Evolutionary conservation across 805 yeast genomes (phyloP).

Genomic region (Candida dajiaensis): DNA sequence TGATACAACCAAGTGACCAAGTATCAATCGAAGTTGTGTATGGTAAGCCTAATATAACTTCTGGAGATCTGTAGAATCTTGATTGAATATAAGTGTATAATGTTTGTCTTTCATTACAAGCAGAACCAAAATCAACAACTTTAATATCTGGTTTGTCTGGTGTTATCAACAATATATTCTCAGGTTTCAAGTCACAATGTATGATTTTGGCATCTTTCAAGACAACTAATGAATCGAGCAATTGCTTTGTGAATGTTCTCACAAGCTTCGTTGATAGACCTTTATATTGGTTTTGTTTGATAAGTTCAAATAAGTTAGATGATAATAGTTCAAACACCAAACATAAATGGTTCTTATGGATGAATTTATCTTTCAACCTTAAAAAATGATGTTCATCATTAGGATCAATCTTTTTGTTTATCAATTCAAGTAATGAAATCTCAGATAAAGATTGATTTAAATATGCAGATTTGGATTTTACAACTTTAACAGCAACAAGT

Average conservation of each 20-base stretch:
- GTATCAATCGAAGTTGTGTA: constrained; percentile 91
- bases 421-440: constrained; percentile 75
- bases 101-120: constrained; percentile 88
- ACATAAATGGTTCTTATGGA: constrained; percentile 90
- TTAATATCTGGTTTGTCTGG: constrained; percentile 69
- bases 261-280: constrained; percentile 81
- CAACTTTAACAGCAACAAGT: constrained; percentile 89
- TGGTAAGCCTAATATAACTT: constrained; percentile 85
- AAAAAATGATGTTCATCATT: constrained; percentile 68
- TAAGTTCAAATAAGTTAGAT: constrained; percentile 81
- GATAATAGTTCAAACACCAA: constrained; percentile 86
- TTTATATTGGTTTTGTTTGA: constrained; percentile 89
- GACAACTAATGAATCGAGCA: constrained; percentile 73
- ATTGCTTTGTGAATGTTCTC: constrained; percentile 69
- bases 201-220: constrained; percentile 79
- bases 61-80: constrained; percentile 91
- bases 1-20: constrained; percentile 95
- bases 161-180: constrained; percentile 75
- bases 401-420: constrained; percentile 69
- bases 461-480: constrained; percentile 87
- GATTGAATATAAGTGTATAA: constrained; percentile 90
- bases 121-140: constrained; percentile 93
- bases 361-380: constrained; percentile 76
- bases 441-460: constrained; percentile 89
- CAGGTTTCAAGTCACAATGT: constrained; percentile 97